phyloP scores from a whole-genome alignment of 495 filamentous ascomycete genomes.

The Neurospora sp. region DNA sequence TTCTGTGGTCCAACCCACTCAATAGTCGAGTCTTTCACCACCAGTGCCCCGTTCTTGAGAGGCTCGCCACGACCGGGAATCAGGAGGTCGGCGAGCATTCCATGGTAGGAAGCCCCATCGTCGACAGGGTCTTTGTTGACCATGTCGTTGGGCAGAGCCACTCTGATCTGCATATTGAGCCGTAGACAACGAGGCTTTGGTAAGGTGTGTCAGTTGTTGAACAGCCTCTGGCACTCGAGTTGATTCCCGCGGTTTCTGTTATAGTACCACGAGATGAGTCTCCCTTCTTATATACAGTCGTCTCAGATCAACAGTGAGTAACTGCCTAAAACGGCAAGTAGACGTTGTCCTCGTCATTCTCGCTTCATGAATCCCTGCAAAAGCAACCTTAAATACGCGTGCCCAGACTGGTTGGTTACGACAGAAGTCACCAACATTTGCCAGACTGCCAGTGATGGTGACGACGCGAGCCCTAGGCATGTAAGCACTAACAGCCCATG shows the following conservation, averaged over 20 bases:
- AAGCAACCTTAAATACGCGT: not conserved
- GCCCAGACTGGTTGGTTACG: not conserved
- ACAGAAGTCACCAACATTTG: not conserved
- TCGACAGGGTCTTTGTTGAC: not conserved
- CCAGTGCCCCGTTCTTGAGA: conserved; percentile 27
- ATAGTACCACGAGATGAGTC: no score
- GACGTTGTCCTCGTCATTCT: not conserved
- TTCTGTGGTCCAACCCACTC: conserved; percentile 30
- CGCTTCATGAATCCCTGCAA: not conserved
- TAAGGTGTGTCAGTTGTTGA: not conserved
- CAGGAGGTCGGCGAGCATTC: conserved; percentile 20
- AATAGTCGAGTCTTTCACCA: conserved; percentile 32
- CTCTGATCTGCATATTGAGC: not conserved
- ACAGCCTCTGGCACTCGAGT: not conserved
- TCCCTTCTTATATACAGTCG: not conserved
- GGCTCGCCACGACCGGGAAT: conserved; percentile 38
- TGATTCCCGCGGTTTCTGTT: no score
- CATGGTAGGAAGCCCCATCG: not conserved
- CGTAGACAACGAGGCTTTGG: not conserved
- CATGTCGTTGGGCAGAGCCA: not conserved
- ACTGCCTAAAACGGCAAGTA: not conserved
- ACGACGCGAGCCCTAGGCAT: not conserved
- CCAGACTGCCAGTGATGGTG: not conserved
- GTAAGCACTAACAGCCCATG: not conserved
- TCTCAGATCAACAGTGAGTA: not conserved